Conservation (phyloP, 2,329 filamentous ascomycete genomes). For the Hymenoscyphus albidus region DNA sequence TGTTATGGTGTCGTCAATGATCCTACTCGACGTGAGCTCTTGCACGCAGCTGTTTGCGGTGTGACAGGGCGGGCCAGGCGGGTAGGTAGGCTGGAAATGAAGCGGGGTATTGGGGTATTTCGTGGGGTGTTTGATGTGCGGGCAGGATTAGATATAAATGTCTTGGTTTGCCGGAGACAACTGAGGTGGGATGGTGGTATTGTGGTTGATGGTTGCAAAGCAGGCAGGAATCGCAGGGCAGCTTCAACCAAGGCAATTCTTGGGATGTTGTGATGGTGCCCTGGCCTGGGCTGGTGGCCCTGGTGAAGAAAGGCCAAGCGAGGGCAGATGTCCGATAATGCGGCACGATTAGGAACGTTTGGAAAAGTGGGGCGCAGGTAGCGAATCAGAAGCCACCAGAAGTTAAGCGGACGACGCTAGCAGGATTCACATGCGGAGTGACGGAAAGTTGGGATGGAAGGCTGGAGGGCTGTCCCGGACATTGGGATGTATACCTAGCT, state of each 20-base stretch:
- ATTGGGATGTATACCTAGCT: background rate
- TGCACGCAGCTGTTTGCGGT: background rate
- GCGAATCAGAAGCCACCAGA: slow-evolving; percentile 3
- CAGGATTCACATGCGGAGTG: background rate
- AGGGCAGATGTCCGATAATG: slow-evolving; percentile 9
- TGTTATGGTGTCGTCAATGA: background rate
- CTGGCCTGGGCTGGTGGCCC: no score
- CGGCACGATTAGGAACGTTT: slow-evolving; percentile 14
- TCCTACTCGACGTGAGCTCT: background rate
- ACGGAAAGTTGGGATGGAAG: background rate
- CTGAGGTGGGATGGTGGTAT: slow-evolving; percentile 2
- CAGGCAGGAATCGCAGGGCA: no score
- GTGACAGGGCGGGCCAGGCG: background rate
- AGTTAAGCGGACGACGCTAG: slow-evolving; percentile 5
- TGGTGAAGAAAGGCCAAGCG: slow-evolving; percentile 3
- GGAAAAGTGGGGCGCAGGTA: background rate
- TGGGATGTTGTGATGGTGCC: slow-evolving; percentile 7
- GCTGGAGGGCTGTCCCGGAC: background rate
- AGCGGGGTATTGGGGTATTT: slow-evolving; percentile 1
- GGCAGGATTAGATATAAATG: slow-evolving; percentile 7
- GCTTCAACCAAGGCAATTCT: slow-evolving; percentile 12
- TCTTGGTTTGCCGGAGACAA: background rate
- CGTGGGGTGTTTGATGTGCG: background rate
- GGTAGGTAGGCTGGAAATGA: background rate
- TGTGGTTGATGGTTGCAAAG: background rate